A percentile compares a stretch with the other conserved stretches of the same genome.
Conservation (phyloP, 2,329 filamentous ascomycete genomes). For the Penicillium sp. region DNA sequence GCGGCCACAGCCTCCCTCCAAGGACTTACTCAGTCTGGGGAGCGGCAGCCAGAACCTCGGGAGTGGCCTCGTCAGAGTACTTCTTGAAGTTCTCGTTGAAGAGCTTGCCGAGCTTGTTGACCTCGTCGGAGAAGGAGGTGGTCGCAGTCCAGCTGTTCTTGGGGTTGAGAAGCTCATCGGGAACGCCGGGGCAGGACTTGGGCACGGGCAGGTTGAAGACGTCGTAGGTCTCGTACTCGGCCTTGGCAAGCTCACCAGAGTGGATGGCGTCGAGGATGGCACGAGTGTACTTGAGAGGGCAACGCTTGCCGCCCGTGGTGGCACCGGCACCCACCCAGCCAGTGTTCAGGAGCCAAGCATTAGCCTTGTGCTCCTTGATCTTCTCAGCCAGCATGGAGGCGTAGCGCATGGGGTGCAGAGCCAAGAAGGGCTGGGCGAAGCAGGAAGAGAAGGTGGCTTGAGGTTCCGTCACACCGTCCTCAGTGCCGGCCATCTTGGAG, state of each 20-base stretch:
- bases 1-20: neutral
- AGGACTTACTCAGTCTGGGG: constrained; percentile 27
- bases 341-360: constrained; percentile 98
- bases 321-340: constrained; percentile 93
- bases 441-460: constrained; percentile 98
- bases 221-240: constrained; percentile 89
- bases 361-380: constrained; percentile 90
- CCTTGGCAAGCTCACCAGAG: constrained; percentile 88
- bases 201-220: constrained; percentile 97
- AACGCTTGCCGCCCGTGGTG: constrained; percentile 88
- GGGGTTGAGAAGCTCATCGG: constrained; percentile 88
- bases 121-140: constrained; percentile 75
- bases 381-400: constrained; percentile 97
- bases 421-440: constrained; percentile 98
- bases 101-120: constrained; percentile 79
- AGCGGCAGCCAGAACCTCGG: constrained; percentile 61
- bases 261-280: constrained; percentile 98
- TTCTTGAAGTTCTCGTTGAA: constrained; percentile 99
- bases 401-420: constrained; percentile 98
- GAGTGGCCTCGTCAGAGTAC: constrained; percentile 77
- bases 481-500: constrained; percentile 99
- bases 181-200: constrained; percentile 82
- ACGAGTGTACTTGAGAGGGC: constrained; percentile 97
- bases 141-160: constrained; percentile 85
- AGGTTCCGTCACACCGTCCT: constrained; percentile 93